These are phyloP conservation scores for Camelina hispida DNA, from an alignment of 345 rosid species.

Conservation along the genomic window DNA sequence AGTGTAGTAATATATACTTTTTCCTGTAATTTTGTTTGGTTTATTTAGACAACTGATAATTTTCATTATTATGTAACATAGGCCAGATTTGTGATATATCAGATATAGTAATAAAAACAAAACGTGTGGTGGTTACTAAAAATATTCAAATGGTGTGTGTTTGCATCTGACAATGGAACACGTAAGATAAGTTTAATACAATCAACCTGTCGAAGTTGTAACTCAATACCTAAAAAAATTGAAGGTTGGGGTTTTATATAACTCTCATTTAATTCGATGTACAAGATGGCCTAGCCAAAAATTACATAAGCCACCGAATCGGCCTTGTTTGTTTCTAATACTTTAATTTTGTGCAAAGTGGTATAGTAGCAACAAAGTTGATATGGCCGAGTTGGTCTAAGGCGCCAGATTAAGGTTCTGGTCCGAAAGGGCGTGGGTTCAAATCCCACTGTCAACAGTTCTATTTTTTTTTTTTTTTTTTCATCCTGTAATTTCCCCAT, in stretches of 20 bases:
- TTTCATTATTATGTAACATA: constrained; percentile 10
- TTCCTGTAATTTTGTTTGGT: not conserved
- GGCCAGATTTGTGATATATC: constrained; percentile 4
- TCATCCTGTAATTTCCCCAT: too few species aligned
- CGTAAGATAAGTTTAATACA: not conserved
- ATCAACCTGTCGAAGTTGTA: not conserved
- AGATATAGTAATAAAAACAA: not conserved
- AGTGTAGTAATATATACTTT: not conserved
- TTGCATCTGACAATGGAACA: constrained; percentile 1
- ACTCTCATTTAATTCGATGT: too few species aligned
- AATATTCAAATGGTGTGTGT: not conserved
- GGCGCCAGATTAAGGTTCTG: constrained; percentile 99
- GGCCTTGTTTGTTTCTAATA: not conserved
- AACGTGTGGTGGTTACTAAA: not conserved
- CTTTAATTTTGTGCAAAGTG: not conserved
- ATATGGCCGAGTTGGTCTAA: constrained; percentile 99
- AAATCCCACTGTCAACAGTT: constrained; percentile 89
- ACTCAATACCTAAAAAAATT: not conserved
- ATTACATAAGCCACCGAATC: too few species aligned
- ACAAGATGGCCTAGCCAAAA: too few species aligned
- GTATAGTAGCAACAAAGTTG: constrained; percentile 33
- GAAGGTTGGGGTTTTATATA: too few species aligned
- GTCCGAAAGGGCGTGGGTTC: constrained; percentile 99
- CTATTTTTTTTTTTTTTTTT: too few species aligned
- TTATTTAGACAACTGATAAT: not conserved